These are phyloP conservation scores for Boletellus deceptivus DNA, from an alignment of 1,284 basidiomycete species.

Conservation along the genomic window DNA sequence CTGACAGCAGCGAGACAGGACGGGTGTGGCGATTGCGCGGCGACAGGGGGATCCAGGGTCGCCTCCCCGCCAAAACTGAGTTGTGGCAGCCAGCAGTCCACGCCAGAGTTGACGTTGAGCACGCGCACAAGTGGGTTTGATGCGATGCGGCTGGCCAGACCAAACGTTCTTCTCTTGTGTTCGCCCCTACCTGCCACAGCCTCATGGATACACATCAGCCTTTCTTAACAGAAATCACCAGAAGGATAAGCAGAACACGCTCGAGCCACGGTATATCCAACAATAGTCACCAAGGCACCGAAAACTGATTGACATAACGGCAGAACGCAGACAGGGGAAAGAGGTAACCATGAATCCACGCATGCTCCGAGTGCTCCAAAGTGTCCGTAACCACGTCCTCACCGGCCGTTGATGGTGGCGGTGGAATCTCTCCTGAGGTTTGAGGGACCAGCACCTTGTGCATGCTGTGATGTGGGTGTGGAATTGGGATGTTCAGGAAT, in stretches of 20 bases:
- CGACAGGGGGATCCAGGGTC: too few species aligned
- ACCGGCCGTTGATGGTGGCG: slow-evolving; percentile 52
- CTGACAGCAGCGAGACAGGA: neutral
- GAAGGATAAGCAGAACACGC: slow-evolving; percentile 13
- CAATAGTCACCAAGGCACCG: slow-evolving; percentile 24
- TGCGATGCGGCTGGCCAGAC: neutral
- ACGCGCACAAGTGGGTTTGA: neutral
- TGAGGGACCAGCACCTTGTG: slow-evolving; percentile 34
- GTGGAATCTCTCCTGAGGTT: slow-evolving; percentile 57
- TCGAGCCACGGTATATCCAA: slow-evolving; percentile 23
- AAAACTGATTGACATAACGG: slow-evolving; percentile 15
- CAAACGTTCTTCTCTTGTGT: neutral
- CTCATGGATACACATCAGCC: slow-evolving; percentile 10
- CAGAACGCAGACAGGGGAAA: slow-evolving; percentile 3
- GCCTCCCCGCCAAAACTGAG: neutral
- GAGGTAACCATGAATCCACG: slow-evolving; percentile 14
- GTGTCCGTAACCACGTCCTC: slow-evolving; percentile 22
- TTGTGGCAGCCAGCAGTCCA: neutral
- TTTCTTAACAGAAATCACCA: slow-evolving; percentile 5
- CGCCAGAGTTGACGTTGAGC: too few species aligned
- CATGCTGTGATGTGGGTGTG: slow-evolving; percentile 41
- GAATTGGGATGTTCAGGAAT: slow-evolving; percentile 88
- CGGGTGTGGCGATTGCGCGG: too few species aligned
- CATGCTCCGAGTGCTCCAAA: slow-evolving; percentile 10
- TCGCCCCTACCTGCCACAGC: neutral